Evolutionary conservation across 2,329 filamentous ascomycete genomes (phyloP).

Genomic region (Neopestalotiopsis clavispora): DNA sequence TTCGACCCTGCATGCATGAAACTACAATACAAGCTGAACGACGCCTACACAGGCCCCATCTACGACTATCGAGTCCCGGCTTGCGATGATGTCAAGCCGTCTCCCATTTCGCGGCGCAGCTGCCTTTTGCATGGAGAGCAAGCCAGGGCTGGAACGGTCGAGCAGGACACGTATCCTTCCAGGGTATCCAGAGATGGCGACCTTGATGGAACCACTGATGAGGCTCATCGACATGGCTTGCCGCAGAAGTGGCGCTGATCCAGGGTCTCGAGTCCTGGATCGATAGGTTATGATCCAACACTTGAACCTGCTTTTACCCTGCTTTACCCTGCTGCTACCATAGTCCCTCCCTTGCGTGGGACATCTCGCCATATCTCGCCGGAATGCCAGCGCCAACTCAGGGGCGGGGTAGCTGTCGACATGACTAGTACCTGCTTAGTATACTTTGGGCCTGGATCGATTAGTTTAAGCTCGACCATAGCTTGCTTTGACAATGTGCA

Average conservation of each 20-base stretch:
- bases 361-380: neutral
- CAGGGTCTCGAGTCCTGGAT: neutral
- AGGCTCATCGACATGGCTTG: neutral
- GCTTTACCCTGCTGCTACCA: neutral
- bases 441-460: conserved; percentile 2
- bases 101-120: conserved; percentile 1
- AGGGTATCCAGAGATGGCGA: neutral
- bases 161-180: neutral
- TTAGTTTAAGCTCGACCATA: neutral
- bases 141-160: neutral
- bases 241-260: neutral
- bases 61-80: conserved; percentile 1
- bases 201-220: neutral
- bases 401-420: conserved; percentile 5
- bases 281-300: neutral
- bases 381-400: neutral
- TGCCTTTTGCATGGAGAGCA: neutral
- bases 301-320: too few relatives aligned
- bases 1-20: neutral
- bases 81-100: conserved; percentile 3
- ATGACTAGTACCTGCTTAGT: conserved; percentile 7
- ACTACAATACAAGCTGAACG: neutral
- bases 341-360: neutral
- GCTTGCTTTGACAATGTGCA: neutral
- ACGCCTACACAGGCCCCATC: neutral